Evolutionary conservation across 164 flowering plant species (phyloP).

Genomic region (Santalum album): DNA sequence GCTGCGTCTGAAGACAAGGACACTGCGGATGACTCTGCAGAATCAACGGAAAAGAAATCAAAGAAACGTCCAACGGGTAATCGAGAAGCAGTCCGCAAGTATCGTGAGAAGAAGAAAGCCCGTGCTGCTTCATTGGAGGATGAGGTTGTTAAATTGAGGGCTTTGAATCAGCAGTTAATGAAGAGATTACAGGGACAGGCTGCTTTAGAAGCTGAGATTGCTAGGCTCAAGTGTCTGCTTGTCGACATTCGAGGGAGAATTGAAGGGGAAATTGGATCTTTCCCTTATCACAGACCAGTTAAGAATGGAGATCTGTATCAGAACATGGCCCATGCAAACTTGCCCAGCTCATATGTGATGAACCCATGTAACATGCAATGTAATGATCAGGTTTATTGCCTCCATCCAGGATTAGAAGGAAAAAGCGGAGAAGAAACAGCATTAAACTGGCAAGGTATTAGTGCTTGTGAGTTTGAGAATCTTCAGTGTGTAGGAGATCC

Average conservation of each 20-base stretch:
- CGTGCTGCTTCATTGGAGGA: conserved; percentile 81
- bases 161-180: conserved; percentile 70
- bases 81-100: conserved; percentile 91
- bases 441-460: conserved; percentile 36
- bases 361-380: conserved; percentile 72
- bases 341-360: conserved; percentile 35
- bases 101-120: conserved; percentile 94
- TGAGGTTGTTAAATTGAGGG: conserved; percentile 63
- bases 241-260: conserved; percentile 94
- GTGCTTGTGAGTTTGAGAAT: conserved; percentile 55
- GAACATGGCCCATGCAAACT: conserved; percentile 20
- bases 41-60: conserved; percentile 47
- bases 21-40: conserved; percentile 69
- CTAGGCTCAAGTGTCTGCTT: conserved; percentile 87
- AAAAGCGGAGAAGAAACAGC: conserved; percentile 26
- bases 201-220: conserved; percentile 74
- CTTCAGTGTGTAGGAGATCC: conserved; percentile 46
- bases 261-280: conserved; percentile 95
- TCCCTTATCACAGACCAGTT: conserved; percentile 62
- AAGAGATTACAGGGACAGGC: conserved; percentile 87
- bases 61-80: conserved; percentile 79
- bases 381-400: conserved; percentile 66
- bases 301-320: conserved; percentile 8
- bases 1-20: conserved; percentile 1
- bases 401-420: conserved; percentile 32